phyloP scores from a whole-genome alignment of 75 land plant genomes.

The Picea sitchensis region DNA sequence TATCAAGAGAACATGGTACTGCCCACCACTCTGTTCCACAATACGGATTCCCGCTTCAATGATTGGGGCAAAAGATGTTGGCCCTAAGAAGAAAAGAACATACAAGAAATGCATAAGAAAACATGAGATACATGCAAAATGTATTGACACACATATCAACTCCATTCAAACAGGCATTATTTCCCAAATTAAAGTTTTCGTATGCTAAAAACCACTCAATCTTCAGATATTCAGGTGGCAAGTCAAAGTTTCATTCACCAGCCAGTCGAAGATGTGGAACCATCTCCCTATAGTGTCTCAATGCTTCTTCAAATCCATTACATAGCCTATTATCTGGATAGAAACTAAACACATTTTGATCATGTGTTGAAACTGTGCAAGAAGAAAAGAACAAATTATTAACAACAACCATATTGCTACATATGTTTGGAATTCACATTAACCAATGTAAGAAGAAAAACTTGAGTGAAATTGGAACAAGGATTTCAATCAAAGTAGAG shows the following conservation, averaged over 20 bases:
- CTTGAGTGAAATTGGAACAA: slow-evolving; percentile 40
- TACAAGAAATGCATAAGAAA: neutral
- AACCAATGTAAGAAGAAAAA: neutral
- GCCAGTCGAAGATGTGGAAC: slow-evolving; percentile 65
- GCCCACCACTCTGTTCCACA: slow-evolving; percentile 86
- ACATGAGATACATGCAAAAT: slow-evolving; percentile 2
- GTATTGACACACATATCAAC: neutral
- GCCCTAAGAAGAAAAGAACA: slow-evolving; percentile 40
- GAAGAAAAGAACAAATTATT: neutral
- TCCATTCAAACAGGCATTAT: neutral
- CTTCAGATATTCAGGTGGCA: neutral
- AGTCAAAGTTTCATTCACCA: slow-evolving; percentile 29
- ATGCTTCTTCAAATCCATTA: slow-evolving; percentile 77
- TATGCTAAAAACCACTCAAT: neutral
- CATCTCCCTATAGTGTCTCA: slow-evolving; percentile 46
- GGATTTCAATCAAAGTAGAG: slow-evolving; percentile 42
- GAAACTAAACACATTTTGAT: slow-evolving; percentile 78
- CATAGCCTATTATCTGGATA: slow-evolving; percentile 58
- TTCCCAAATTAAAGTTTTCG: neutral
- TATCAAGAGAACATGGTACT: slow-evolving; percentile 84
- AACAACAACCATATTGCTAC: neutral
- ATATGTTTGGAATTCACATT: neutral
- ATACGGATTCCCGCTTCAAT: slow-evolving; percentile 72
- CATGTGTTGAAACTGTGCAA: slow-evolving; percentile 67
- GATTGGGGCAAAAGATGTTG: slow-evolving; percentile 89